Conservation (phyloP, 164 flowering plant genomes). For the Euptelea pleiosperma region DNA sequence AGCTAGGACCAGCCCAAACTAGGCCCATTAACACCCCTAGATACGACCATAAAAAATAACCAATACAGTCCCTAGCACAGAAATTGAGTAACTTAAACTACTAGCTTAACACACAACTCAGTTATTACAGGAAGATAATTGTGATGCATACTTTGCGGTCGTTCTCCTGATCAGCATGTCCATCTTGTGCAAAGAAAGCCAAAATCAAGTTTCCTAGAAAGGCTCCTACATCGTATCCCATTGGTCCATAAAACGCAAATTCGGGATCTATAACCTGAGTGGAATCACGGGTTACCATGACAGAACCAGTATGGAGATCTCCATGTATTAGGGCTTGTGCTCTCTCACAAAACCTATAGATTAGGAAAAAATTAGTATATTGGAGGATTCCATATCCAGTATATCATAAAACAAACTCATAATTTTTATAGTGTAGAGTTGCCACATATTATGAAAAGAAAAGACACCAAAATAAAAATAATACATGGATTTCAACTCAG, state of each 20-base stretch:
- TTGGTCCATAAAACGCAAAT: slow-evolving; percentile 89
- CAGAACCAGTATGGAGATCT: slow-evolving; percentile 92
- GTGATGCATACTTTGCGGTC: slow-evolving; percentile 57
- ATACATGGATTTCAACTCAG: slow-evolving; percentile 83
- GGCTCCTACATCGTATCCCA: slow-evolving; percentile 97
- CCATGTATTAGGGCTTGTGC: slow-evolving; percentile 95
- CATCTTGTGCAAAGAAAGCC: slow-evolving; percentile 89
- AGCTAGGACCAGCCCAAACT: too few species aligned
- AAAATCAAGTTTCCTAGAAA: slow-evolving; percentile 79
- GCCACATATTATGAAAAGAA: slow-evolving; percentile 1
- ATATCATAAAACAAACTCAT: background rate
- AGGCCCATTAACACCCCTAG: too few species aligned
- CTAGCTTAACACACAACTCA: background rate
- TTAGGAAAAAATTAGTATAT: background rate
- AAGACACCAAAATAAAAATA: slow-evolving; percentile 7
- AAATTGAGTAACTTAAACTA: background rate
- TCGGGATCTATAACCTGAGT: slow-evolving; percentile 98
- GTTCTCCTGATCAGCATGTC: slow-evolving; percentile 57
- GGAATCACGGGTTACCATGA: slow-evolving; percentile 87
- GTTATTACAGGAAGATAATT: slow-evolving; percentile 5
- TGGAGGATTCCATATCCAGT: background rate
- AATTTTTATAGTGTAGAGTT: background rate
- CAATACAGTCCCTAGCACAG: background rate
- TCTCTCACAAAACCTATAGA: slow-evolving; percentile 82
- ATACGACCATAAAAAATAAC: background rate